Evolutionary conservation across 768 basidiomycete species (phyloP).

Genomic region (Mycena crocata): DNA sequence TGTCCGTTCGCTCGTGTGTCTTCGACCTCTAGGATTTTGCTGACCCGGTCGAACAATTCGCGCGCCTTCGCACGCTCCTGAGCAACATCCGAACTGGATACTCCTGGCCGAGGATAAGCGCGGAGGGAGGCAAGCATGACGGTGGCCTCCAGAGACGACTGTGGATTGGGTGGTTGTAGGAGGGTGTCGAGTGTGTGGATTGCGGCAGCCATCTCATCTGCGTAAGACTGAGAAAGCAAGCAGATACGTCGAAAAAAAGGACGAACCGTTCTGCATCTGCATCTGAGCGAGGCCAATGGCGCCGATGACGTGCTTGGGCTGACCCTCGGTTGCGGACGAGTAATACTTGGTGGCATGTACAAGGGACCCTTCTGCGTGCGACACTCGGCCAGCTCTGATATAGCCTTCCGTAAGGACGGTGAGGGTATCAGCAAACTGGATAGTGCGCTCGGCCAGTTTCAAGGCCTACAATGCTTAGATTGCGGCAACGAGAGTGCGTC

Average conservation of each 20-base stretch:
- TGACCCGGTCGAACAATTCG: slow-evolving; percentile 83
- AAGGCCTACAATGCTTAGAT: slow-evolving; percentile 65
- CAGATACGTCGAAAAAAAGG: background rate
- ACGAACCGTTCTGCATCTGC: slow-evolving; percentile 82
- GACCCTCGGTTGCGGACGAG: slow-evolving; percentile 70
- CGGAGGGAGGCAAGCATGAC: slow-evolving; percentile 92
- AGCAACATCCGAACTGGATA: slow-evolving; percentile 76
- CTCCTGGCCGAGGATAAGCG: slow-evolving; percentile 83
- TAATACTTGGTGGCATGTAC: slow-evolving; percentile 79
- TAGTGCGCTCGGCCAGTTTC: slow-evolving; percentile 93
- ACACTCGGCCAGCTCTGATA: slow-evolving; percentile 82
- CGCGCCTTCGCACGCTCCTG: slow-evolving; percentile 81
- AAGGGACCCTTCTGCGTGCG: slow-evolving; percentile 77
- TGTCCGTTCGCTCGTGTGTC: slow-evolving; percentile 60
- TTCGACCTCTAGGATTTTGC: slow-evolving; percentile 75
- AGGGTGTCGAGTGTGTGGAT: slow-evolving; percentile 87
- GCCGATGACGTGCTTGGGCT: slow-evolving; percentile 80
- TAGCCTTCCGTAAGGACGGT: slow-evolving; percentile 89
- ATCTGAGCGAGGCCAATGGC: slow-evolving; percentile 89
- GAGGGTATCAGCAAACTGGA: slow-evolving; percentile 93
- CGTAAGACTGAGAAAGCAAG: background rate
- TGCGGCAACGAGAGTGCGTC: background rate
- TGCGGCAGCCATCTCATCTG: slow-evolving; percentile 87
- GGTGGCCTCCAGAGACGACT: slow-evolving; percentile 83
- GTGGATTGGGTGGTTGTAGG: slow-evolving; percentile 72